Conservation (phyloP, 106 monocot genomes). For the Apostasia ramifera region DNA sequence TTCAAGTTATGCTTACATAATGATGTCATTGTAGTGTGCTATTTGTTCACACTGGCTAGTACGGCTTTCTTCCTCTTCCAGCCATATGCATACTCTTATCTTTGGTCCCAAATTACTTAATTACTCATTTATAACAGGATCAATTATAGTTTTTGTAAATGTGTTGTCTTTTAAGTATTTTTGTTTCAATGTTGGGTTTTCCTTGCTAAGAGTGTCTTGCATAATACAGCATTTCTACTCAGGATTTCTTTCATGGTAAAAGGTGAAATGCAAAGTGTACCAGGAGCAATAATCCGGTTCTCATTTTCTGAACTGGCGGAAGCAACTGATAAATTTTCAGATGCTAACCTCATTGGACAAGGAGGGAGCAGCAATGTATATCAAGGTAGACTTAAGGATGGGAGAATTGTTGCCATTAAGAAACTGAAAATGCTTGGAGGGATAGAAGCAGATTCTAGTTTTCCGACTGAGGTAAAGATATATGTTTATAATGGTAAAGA, state of each 20-base stretch:
- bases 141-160: not conserved
- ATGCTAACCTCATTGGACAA: constrained; percentile 60
- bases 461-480: constrained; percentile 63
- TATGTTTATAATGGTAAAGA: constrained; percentile 27
- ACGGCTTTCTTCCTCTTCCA: not conserved
- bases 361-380: constrained; percentile 89
- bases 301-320: constrained; percentile 72
- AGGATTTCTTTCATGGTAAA: constrained; percentile 22
- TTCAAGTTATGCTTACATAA: no score
- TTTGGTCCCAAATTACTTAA: not conserved
- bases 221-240: constrained; percentile 32
- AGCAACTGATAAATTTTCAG: constrained; percentile 76
- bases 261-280: constrained; percentile 28
- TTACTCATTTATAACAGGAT: not conserved
- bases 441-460: constrained; percentile 41
- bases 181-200: not conserved
- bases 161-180: not conserved
- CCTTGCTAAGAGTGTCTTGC: not conserved
- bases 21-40: no score
- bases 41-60: not conserved
- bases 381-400: constrained; percentile 57
- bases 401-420: constrained; percentile 78
- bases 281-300: constrained; percentile 54
- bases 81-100: not conserved
- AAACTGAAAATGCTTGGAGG: constrained; percentile 39